phyloP scores from a whole-genome alignment of 2,329 filamentous ascomycete genomes.

The Calonectria naviculata region DNA sequence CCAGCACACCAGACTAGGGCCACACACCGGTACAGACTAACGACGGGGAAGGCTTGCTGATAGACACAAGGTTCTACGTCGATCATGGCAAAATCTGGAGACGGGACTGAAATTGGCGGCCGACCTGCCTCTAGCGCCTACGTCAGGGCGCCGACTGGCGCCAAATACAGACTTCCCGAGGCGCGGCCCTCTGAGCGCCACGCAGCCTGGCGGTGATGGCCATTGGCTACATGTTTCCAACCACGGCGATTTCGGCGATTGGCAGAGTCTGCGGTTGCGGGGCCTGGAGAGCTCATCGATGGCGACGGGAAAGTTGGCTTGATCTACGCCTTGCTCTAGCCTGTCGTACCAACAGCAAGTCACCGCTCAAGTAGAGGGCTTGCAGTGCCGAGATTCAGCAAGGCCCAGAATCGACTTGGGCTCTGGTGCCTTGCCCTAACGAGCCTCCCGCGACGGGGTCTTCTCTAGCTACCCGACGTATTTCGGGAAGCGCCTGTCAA shows the following conservation, averaged over 20 bases:
- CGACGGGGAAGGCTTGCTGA: constrained; percentile 5
- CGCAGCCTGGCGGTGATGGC: too few relatives aligned
- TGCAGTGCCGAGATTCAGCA: neutral
- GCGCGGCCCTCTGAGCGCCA: neutral
- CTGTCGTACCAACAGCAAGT: neutral
- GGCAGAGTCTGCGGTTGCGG: neutral
- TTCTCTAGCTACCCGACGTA: neutral
- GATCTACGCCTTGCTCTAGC: neutral
- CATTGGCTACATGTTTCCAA: neutral
- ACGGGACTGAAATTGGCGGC: constrained; percentile 1
- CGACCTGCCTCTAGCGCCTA: neutral
- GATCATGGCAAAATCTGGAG: constrained; percentile 1
- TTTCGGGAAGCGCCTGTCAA: neutral
- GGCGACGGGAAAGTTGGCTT: neutral
- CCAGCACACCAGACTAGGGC: neutral
- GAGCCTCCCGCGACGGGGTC: neutral
- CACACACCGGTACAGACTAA: neutral
- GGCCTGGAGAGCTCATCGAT: neutral
- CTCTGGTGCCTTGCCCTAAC: neutral
- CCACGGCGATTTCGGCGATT: neutral
- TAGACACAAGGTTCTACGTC: neutral
- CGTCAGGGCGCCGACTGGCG: neutral
- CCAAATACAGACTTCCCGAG: neutral
- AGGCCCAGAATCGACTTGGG: neutral
- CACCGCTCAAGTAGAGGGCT: neutral